A percentile compares a stretch with the other conserved stretches of the same genome.
phyloP scores from a whole-genome alignment of 768 basidiomycete species.

The Suillus cothurnatus region DNA sequence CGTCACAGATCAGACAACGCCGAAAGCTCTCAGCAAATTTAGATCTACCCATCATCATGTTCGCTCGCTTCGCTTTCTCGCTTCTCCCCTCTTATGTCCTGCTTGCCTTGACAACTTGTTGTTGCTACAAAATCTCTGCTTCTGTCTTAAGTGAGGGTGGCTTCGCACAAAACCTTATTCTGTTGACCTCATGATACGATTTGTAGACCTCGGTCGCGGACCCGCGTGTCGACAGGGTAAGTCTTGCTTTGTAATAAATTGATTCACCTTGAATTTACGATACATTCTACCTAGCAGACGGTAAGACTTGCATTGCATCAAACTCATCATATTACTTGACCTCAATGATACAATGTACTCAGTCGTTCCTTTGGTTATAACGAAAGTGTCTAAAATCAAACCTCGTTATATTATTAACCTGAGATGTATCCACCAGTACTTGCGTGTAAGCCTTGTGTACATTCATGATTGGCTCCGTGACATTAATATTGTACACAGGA shows the following conservation, averaged over 20 bases:
- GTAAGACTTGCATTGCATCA: neutral
- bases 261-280: no score
- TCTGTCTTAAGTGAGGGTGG: neutral
- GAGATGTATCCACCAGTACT: neutral
- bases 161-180: neutral
- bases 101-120: neutral
- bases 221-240: no score
- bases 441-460: neutral
- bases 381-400: neutral
- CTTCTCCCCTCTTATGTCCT: conserved; percentile 5
- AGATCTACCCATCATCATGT: neutral
- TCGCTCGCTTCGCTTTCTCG: conserved; percentile 5
- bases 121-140: neutral
- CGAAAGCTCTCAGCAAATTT: neutral
- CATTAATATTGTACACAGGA: neutral
- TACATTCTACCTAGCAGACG: no score
- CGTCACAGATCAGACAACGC: neutral
- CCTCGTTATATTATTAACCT: neutral
- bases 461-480: neutral
- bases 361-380: neutral
- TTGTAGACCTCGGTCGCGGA: no score
- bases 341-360: neutral
- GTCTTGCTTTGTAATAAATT: no score
- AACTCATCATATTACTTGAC: no score
- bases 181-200: neutral